phyloP scores from a whole-genome alignment of 768 basidiomycete genomes.

The Boletus speciosus region DNA sequence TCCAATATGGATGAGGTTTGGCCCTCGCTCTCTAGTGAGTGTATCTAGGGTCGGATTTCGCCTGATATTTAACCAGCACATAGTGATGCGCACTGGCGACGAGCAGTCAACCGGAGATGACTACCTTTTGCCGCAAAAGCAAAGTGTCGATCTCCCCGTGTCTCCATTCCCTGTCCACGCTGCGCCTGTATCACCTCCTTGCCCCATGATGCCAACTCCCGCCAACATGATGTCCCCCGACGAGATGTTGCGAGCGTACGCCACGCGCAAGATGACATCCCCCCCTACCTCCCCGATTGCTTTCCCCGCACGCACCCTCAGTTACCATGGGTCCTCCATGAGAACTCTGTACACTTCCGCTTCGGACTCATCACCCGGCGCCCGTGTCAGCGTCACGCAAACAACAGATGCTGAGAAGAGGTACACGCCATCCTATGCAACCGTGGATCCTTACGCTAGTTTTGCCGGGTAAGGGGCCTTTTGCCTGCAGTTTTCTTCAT shows the following conservation, averaged over 20 bases:
- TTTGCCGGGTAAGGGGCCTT: conserved; percentile 4
- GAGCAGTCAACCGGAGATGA: conserved; percentile 33
- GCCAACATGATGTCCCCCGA: conserved; percentile 57
- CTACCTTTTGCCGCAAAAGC: conserved; percentile 41
- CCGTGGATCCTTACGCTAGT: conserved; percentile 25
- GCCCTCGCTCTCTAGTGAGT: conserved; percentile 66
- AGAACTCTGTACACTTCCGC: conserved; percentile 26
- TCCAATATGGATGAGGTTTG: conserved; percentile 55
- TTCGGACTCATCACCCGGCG: conserved; percentile 5
- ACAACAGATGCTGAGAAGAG: conserved; percentile 19
- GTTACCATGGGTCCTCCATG: conserved; percentile 25
- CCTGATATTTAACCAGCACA: conserved; percentile 6
- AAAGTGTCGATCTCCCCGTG: conserved; percentile 26
- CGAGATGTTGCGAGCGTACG: conserved; percentile 74
- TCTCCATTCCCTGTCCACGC: conserved; percentile 34
- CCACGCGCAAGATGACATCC: conserved; percentile 40
- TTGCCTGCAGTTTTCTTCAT: not conserved
- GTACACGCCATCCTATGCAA: conserved; percentile 24
- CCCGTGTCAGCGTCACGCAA: conserved; percentile 8
- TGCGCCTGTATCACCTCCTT: conserved; percentile 33
- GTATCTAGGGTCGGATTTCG: not conserved
- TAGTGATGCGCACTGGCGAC: conserved; percentile 72
- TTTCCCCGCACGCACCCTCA: conserved; percentile 27
- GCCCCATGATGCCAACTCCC: conserved; percentile 40
- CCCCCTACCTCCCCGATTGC: conserved; percentile 32